Evolutionary conservation across 1,284 basidiomycete species (phyloP), one percentile per base, ranked within the genome.

Genomic region (Trichosporon inkin): DNA sequence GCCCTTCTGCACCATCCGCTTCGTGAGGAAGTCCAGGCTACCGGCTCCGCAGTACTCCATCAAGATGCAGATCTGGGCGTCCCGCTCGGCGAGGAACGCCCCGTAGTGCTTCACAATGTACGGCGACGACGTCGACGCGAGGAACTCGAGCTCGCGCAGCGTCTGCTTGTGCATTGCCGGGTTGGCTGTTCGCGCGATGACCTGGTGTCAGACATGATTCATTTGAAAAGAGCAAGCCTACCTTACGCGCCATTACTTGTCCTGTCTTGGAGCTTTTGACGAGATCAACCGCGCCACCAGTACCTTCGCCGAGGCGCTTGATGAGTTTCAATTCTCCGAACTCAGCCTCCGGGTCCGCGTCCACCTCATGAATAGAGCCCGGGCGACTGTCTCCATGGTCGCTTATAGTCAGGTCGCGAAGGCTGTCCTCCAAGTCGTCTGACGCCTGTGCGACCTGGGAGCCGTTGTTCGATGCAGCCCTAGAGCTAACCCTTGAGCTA

Each of bases 31-130:
- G 75, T 99, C 96, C 67, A 99, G 81, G 72, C 79, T 81, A 0
- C 82, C 83, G 4, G 92, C 96, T 73, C 97, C 93, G 78, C 92
- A 84, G 69, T 82, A 89, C 77, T 99, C 96, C 91, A 98, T 96
- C 67, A 96, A 82, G 66, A 99, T 92, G 71, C 92, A 94, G 72
- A 99, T 89, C 77, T 94, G 90, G 65, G 89, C 89, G 54, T 90
- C 89, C 41, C 89, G 90, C 34, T 92, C 90, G 35, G 92, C 89
- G 77, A 98, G 88, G 80, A 95, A 99, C 16, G 93, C 93, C 53
- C 95, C 96, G 72, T 91, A 89, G 80, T 95, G 98, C 58, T 85
- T 83, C 57, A 95, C 88, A 77, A 99, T 96, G 75, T 92, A 94
- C 65, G 86, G 81, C 68, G 96, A 92, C 52, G 86, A 82, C 60